Conservation (phyloP, 2,329 filamentous ascomycete species). For the Rachicladosporium sp. region DNA sequence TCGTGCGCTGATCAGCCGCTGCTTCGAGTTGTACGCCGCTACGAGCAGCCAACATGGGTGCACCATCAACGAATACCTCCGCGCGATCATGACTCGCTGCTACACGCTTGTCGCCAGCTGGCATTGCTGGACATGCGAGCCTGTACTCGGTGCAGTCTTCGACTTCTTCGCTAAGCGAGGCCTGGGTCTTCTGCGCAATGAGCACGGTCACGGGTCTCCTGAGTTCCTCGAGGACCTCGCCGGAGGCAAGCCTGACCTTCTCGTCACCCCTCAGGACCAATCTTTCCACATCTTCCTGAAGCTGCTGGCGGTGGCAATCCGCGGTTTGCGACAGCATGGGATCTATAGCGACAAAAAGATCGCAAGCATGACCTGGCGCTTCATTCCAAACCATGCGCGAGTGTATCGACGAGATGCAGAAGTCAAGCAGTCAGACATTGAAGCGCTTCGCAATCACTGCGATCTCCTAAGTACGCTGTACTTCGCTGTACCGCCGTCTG, state of each 20-base stretch:
- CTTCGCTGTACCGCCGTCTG: slow-evolving; percentile 41
- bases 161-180: slow-evolving; percentile 47
- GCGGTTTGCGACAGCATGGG: slow-evolving; percentile 29
- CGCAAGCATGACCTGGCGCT: slow-evolving; percentile 43
- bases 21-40: slow-evolving; percentile 35
- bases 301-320: slow-evolving; percentile 39
- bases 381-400: slow-evolving; percentile 49
- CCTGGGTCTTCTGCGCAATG: slow-evolving; percentile 38
- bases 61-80: slow-evolving; percentile 44
- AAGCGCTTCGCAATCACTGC: slow-evolving; percentile 49
- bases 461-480: slow-evolving; percentile 49
- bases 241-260: slow-evolving; percentile 25
- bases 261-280: slow-evolving; percentile 35
- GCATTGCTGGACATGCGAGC: slow-evolving; percentile 46
- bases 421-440: slow-evolving; percentile 40
- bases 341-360: slow-evolving; percentile 42
- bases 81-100: slow-evolving; percentile 40
- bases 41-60: slow-evolving; percentile 28
- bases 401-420: slow-evolving; percentile 46
- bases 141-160: slow-evolving; percentile 41
- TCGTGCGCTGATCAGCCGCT: slow-evolving; percentile 33
- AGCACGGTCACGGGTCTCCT: slow-evolving; percentile 41
- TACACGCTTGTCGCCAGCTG: slow-evolving; percentile 41
- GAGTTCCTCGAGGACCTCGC: slow-evolving; percentile 39
- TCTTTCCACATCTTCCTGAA: slow-evolving; percentile 50